Conservation (phyloP, 148 eudicot genomes). For the Fagopyrum homotropicum region DNA sequence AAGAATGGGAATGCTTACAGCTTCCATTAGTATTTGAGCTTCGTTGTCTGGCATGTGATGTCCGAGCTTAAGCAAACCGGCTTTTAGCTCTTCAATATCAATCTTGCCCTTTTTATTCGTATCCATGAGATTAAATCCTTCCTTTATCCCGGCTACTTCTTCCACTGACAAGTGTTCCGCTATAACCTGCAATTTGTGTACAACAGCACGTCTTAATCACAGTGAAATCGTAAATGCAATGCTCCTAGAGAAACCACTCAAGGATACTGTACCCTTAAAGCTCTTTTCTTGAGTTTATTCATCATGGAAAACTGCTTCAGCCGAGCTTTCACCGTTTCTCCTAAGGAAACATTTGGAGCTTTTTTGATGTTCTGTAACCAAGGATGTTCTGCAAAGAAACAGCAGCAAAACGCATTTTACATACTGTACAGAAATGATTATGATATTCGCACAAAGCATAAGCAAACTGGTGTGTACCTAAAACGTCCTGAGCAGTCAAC, state of each 20-base stretch:
- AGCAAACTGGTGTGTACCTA: constrained; percentile 29
- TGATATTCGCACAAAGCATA: neutral
- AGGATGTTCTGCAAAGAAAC: constrained; percentile 58
- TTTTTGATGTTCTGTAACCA: constrained; percentile 63
- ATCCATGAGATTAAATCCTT: constrained; percentile 68
- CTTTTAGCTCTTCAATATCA: constrained; percentile 49
- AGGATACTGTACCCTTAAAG: constrained; percentile 47
- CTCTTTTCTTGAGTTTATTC: constrained; percentile 87
- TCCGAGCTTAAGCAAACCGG: constrained; percentile 64
- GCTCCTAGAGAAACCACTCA: no score
- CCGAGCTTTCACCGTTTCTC: constrained; percentile 68
- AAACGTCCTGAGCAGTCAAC: constrained; percentile 56
- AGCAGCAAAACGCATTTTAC: constrained; percentile 1
- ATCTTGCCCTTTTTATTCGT: constrained; percentile 59
- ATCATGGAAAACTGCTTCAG: constrained; percentile 73
- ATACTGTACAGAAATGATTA: neutral
- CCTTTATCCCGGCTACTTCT: constrained; percentile 65
- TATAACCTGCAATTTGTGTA: constrained; percentile 43
- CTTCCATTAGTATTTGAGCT: constrained; percentile 67
- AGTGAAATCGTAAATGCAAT: no score
- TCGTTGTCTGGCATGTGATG: constrained; percentile 62
- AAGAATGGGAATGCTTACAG: constrained; percentile 36
- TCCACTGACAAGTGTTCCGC: constrained; percentile 76
- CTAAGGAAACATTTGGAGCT: constrained; percentile 72
- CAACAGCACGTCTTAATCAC: neutral